Base-by-base conservation (phyloP, 2,329 filamentous ascomycete genomes). In the Pleurostoma richardsiae region DNA sequence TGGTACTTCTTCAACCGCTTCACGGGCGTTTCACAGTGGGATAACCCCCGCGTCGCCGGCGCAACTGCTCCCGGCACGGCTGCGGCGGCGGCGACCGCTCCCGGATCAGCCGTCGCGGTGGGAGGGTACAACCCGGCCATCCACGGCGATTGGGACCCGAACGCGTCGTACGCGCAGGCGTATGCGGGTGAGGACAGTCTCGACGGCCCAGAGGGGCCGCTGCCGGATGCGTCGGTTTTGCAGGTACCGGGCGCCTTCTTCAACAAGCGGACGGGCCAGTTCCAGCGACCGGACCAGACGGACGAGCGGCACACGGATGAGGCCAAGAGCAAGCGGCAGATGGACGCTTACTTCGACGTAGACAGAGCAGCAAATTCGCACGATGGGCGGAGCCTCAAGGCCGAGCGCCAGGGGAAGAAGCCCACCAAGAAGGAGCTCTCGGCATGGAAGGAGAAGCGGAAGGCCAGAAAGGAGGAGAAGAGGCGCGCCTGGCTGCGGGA, bases 301-400 rank as follows among this genome's bases (percentile, higher is more conserved):
- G 82, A 88, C 2, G 89, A 94, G 45, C 80, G 84, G 44, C 86
- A 91, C 71, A 86, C 83, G 56, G 90, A 96, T 59, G 90, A 95
- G 61, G 87, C 89, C 61, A 96, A 96, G 74, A 86, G 86, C 50
- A 77, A 76, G 44, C 78, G 94, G 40, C 94, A 97, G 70, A 87
- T 97, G 86, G 88, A 88, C 61, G 88, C 90, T 39, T 97, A 86
- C 69, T 99, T 97, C 65, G 92, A 99, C 62, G 91, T 96, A 40
- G 91, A 97, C 65, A 88, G 90, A 4, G 91, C 90, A 3, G 92
- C 91, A 4, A 96, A 95, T 61, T 81, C 82, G 48, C 91, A 99
- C 60, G 86, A 96, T 57, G 94, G 94, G 2, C 81, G 86, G 49
- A 96, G 91, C 61, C 72, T 99, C 49, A 95, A 92, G 69, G 94